Base-by-base conservation (phyloP, 2,329 filamentous ascomycete genomes). In the Alternaria triticimaculans region DNA sequence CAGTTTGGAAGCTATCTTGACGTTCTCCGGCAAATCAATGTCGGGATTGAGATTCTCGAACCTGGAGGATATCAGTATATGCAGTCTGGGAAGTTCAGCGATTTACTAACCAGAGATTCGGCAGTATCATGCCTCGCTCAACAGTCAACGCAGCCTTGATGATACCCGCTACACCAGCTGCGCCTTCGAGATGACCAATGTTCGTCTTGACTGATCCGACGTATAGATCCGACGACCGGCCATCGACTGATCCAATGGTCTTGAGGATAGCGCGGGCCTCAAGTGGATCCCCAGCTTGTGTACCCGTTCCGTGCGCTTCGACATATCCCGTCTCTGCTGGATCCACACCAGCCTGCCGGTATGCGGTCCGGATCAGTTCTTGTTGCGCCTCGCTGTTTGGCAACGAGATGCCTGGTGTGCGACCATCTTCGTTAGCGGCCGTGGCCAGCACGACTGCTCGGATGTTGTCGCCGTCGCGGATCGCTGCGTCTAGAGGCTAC, bases 371-470 rank as follows among this genome's bases (percentile, higher is more conserved):
- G 7, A 76, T 72, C 8, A 77, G 61, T 2, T 58, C 51, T 50
- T 71, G 66, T 65, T 85, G 84, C 1, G 82, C 78, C 84, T 71
- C 88, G 84, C 79, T 11, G 81, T 86, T 87, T 0, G 87, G 88
- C 73, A 87, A 82, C 0, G 87, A 88, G 61, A 89, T 84, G 0
- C 87, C 87, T n/a, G 72, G 76, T 0, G 88, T 89, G 18, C 77
- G 74, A 15, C 88, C 88, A 69, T 90, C 88, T 59, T 82, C 78
- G 60, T 84, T 85, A 0, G 71, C 55, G 1, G 72, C 75, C n/a
- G 69, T 73, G 5, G 67, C 73, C 45, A 71, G 65, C 3, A 80
- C 65, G 8, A 78, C 61, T 11, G 69, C 71, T 7, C 67, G 70
- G 28, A 80, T 75, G 11, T 69, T 63, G 53, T 80, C 74, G 9